Evolutionary conservation across 805 yeast genomes (phyloP).

Genomic region (Komagataella populi): DNA sequence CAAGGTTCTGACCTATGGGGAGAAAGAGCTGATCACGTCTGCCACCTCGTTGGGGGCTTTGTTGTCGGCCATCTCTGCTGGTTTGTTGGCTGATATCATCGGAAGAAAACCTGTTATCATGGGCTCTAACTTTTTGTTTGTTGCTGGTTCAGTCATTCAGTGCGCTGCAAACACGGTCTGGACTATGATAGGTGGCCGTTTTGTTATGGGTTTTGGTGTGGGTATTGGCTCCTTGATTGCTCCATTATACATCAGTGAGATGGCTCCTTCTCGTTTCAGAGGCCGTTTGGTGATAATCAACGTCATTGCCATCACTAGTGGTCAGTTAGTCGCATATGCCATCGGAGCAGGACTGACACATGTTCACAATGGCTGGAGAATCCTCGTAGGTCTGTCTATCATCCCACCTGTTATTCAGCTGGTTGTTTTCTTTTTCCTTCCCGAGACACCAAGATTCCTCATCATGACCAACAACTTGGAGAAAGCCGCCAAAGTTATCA

Average conservation of each 20-base stretch:
- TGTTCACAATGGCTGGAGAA: slow-evolving; percentile 83
- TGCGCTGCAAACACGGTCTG: slow-evolving; percentile 70
- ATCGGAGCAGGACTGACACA: slow-evolving; percentile 77
- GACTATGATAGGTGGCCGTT: slow-evolving; percentile 87
- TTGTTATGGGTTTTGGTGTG: slow-evolving; percentile 92
- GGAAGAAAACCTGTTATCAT: slow-evolving; percentile 82
- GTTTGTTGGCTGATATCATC: slow-evolving; percentile 63
- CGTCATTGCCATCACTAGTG: slow-evolving; percentile 85
- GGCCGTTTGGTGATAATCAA: slow-evolving; percentile 85
- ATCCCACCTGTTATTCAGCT: slow-evolving; percentile 77
- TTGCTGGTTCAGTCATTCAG: slow-evolving; percentile 78
- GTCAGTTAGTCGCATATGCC: slow-evolving; percentile 89
- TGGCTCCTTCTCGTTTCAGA: slow-evolving; percentile 85
- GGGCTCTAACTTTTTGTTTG: slow-evolving; percentile 69
- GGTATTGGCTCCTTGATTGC: slow-evolving; percentile 90
- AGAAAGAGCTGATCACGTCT: slow-evolving; percentile 82
- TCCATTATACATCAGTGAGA: slow-evolving; percentile 85
- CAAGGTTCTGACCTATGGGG: slow-evolving; percentile 50
- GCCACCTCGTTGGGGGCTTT: slow-evolving; percentile 93
- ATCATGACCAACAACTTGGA: slow-evolving; percentile 56
- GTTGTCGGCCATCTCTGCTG: slow-evolving; percentile 67
- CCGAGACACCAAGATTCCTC: slow-evolving; percentile 91
- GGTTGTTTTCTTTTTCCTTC: slow-evolving; percentile 67
- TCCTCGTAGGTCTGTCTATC: slow-evolving; percentile 80
- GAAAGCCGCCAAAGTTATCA: slow-evolving; percentile 53